Base-by-base conservation (phyloP, 805 yeast species). In the Saccharomycopsis capsularis region DNA sequence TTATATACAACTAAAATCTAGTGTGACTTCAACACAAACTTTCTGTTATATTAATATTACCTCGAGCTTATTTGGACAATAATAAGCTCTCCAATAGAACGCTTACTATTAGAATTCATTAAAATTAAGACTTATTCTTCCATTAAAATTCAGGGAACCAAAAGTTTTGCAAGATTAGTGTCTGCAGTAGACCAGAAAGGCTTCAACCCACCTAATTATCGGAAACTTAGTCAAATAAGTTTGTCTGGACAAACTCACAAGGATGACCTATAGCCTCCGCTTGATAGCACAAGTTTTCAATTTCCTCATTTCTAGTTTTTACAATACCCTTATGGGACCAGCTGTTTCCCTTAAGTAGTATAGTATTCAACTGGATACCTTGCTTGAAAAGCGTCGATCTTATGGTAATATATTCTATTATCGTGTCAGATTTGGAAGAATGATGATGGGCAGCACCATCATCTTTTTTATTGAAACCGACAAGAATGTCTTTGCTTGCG, bases 251-350 rank as follows among this genome's bases (percentile, higher is more conserved):
- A 21, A 35, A 42, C 13, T 41, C 42, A 25, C 53, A 50, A 13
- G 25, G 19, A 23, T 22, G 18, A 16, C 50, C 50, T 23, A 50
- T 38, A 13, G 50, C 50, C 21, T 34, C 29, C 15, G 53, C 53
- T 34, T 45, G 46, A 32, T 50, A 50, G 37, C 53, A 50, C 39
- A 50, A 45, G 22, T 42, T 42, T 15, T 50, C 50, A 15, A 50
- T 30, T 29, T 40, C 44, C 16, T 40, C 27, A 15, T 35, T 22
- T 7, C 6, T 18, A 19, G 25, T 38, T 2, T 23, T 34, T n/a
- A 36, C 39, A 3, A 29, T 16, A n/a, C 25, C 24, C 11, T 22
- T 5, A 16, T 29, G 18, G 11, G 22, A 13, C 53, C 53, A 50
- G 22, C 38, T 40, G 42, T 50, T 50, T 6, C 50, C 50, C 19